Evolutionary conservation across 2,329 filamentous ascomycete species (phyloP), one percentile per base, ranked within the genome.

Genomic region (Botrytis aclada): DNA sequence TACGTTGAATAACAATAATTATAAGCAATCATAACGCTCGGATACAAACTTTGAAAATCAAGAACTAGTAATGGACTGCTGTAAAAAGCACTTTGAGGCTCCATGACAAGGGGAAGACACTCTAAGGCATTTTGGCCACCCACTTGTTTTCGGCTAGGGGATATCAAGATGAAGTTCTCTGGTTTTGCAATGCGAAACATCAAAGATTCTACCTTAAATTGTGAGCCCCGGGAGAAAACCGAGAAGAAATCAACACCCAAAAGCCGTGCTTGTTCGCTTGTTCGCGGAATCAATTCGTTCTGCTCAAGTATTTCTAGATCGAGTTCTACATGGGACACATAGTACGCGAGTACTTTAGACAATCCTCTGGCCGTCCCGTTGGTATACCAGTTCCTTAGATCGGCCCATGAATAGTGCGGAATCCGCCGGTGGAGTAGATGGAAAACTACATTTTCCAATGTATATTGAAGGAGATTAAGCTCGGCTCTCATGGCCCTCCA

Each of bases 1-100:
- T 95, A 99, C 0, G 96, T 99, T 0, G 96, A 98, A 80, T 99
- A 99, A 83, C 96, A 99, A 80, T 98, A 96, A 79, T 99, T 99
- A 84, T 99, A 98, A 0, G 96, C 96, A 80, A 99, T 98, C 94
- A 99, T 98, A 74, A 98, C 91, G 82, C 95, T 98, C 0, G 96
- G 96, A 77, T 99, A 99, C 65, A 99, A 84, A 74, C 94, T 97
- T 80, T 98, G 95, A 76, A 99, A 99, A 82, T 99, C 96, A 10
- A 99, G 86, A 0, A 99, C 96, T 5, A 99, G 81, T 0, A 99
- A 81, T 0, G 96, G 96, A 75, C 93, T 96, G 72, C 86, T 94
- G 82, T 99, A 99, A 80, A 99, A 97, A 10, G 91, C 93, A 77
- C 95, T 98, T 78, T 96, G 94, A 0, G 96, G 96, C 80, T 99